A percentile compares a stretch with the other conserved stretches of the same genome.
These are phyloP conservation scores for Malania oleifera DNA, from an alignment of 164 flowering plant genomes.

Conservation along the genomic window DNA sequence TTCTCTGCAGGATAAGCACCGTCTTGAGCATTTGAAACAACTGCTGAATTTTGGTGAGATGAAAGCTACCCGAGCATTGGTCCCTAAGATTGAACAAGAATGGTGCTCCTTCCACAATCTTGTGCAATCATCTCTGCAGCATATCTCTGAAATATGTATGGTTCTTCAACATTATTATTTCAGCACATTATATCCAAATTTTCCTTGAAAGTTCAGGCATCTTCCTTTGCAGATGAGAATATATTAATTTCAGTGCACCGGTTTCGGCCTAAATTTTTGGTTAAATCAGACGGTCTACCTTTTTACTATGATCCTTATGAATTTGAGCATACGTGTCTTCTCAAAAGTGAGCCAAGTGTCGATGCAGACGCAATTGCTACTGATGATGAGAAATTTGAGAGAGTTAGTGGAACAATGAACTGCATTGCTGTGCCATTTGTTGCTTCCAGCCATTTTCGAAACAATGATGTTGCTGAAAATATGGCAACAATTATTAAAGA, in stretches of 20 bases:
- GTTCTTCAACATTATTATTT: constrained; percentile 4
- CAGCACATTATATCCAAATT: background rate
- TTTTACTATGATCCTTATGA: constrained; percentile 64
- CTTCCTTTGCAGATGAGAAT: constrained; percentile 68
- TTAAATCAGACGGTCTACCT: constrained; percentile 39
- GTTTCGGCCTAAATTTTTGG: constrained; percentile 67
- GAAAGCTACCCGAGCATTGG: constrained; percentile 17
- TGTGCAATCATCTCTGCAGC: constrained; percentile 63
- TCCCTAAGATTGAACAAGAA: constrained; percentile 67
- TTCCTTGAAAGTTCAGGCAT: background rate
- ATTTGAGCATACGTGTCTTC: constrained; percentile 64
- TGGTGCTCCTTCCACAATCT: constrained; percentile 89
- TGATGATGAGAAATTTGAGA: constrained; percentile 30
- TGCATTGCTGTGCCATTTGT: constrained; percentile 74
- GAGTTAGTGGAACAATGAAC: constrained; percentile 27
- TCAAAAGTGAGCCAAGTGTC: constrained; percentile 25
- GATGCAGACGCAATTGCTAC: constrained; percentile 21
- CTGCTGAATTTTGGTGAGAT: constrained; percentile 32
- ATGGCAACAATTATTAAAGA: constrained; percentile 55
- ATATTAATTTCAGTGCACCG: constrained; percentile 62
- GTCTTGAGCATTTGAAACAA: constrained; percentile 52
- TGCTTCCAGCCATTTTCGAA: constrained; percentile 38
- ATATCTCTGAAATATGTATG: constrained; percentile 77
- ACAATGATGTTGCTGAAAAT: constrained; percentile 35
- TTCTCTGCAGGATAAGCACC: constrained; percentile 75